Evolutionary conservation across 306 rosid genomes (phyloP).

Genomic region (Morella rubra): DNA sequence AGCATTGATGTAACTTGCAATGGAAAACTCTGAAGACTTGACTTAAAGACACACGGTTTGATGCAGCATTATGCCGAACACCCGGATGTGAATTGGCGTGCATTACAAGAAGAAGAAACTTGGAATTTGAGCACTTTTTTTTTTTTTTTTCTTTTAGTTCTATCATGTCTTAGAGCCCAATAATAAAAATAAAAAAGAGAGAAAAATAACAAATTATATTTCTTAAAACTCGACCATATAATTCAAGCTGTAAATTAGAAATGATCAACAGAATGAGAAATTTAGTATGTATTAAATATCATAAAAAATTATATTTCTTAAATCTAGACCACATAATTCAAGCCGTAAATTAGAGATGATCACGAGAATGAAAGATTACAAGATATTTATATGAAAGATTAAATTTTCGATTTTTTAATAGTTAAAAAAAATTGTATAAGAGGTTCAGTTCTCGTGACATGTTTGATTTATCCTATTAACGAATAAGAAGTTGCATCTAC

Average conservation of each 20-base stretch:
- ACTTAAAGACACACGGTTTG: background rate
- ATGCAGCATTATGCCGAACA: background rate
- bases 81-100: constrained; percentile 5
- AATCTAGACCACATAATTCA: too few relatives aligned
- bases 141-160: background rate
- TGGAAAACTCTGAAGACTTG: background rate
- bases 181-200: background rate
- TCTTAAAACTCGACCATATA: too few relatives aligned
- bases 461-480: background rate
- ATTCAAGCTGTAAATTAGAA: too few relatives aligned
- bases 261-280: too few relatives aligned
- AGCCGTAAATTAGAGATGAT: too few relatives aligned
- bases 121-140: background rate
- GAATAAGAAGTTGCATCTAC: background rate
- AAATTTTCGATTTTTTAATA: too few relatives aligned
- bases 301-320: too few relatives aligned
- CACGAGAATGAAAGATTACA: too few relatives aligned
- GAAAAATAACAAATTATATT: background rate
- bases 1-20: background rate
- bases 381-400: too few relatives aligned
- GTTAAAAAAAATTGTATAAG: too few relatives aligned
- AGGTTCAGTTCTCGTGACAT: background rate
- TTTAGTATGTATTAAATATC: too few relatives aligned
- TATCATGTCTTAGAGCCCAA: background rate
- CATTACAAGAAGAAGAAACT: background rate